Evolutionary conservation across 1,139 yeast species (phyloP), one percentile per base, ranked within the genome.

Genomic region (Magnusiomyces fungicola): DNA sequence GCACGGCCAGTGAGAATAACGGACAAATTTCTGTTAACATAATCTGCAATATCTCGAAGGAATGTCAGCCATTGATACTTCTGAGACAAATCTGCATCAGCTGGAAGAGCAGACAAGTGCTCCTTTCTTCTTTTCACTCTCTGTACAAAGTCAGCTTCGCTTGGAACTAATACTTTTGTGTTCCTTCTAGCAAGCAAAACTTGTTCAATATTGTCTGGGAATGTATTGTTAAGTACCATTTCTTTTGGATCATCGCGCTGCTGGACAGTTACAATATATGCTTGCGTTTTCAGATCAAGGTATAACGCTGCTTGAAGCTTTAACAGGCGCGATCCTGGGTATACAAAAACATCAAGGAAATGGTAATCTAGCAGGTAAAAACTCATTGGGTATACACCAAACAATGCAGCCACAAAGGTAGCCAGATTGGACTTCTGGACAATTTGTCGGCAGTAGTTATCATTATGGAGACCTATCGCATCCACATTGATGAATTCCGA

Each of bases 201-300:
- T 43, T 76, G 76, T 42, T 78, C 83, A 58, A 89, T 63, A 58
- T 82, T 75, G 5, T 72, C 72, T 18, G 69, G 64, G 46, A 92
- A 83, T 46, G 90, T 75, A 59, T 82, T 88, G 54, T 86, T 82
- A 55, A 90, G 68, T 9, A 88, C 78, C 48, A 84, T 92, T 53
- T 75, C 75, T 57, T 80, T 75, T 2, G 87, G 74, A 54, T 82
- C 68, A 52, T 82, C 89, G 9, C 80, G 81, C 4, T 86, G 81
- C 58, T 83, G 87, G 55, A 90, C 69, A 0, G 95, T 96, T 0
- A 96, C 83, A 24, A 92, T 89, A 61, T 81, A 92, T 0, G 96
- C 96, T 66, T 92, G 98, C 0, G 98, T 92, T 63, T 92, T 92
- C 61, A 92, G 73, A 59, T 92, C 97, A 48, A 92, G 72, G 59